Evolutionary conservation across 2,329 filamentous ascomycete species (phyloP).

Genomic region (Claviceps arundinis): DNA sequence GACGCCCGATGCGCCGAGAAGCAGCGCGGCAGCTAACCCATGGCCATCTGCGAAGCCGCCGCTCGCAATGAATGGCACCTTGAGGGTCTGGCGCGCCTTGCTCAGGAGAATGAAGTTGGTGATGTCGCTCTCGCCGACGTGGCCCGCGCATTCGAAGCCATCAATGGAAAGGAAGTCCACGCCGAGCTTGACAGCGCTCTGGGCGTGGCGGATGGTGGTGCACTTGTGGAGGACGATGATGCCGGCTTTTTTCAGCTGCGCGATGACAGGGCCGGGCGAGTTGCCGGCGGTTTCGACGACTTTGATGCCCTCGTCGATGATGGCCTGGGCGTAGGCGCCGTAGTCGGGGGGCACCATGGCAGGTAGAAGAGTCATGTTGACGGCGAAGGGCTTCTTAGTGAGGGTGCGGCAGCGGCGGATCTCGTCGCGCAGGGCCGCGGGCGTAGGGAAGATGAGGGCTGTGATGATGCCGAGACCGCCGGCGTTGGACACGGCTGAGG

Average conservation of each 20-base stretch:
- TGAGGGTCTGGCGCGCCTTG: conserved; percentile 69
- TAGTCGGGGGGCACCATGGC: conserved; percentile 87
- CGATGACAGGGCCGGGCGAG: conserved; percentile 76
- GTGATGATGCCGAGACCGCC: conserved; percentile 74
- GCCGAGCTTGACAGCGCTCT: conserved; percentile 82
- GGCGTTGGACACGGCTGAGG: conserved; percentile 66
- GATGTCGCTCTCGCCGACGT: conserved; percentile 78
- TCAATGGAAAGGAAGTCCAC: conserved; percentile 96
- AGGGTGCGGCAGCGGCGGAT: conserved; percentile 76
- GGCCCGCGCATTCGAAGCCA: conserved; percentile 90
- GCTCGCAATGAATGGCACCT: conserved; percentile 85
- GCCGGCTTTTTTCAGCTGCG: conserved; percentile 68
- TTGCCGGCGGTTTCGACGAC: conserved; percentile 92
- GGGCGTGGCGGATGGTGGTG: conserved; percentile 87
- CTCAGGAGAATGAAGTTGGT: conserved; percentile 83
- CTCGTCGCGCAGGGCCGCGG: conserved; percentile 83
- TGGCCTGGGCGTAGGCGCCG: conserved; percentile 75
- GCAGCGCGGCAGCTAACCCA: conserved; percentile 80
- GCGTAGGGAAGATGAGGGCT: conserved; percentile 82
- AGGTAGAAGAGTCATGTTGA: conserved; percentile 90
- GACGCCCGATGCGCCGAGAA: conserved; percentile 81
- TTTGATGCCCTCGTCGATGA: conserved; percentile 83
- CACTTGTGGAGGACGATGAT: conserved; percentile 89
- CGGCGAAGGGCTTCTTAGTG: conserved; percentile 70
- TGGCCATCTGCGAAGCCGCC: conserved; percentile 93